Conservation (phyloP, 2,329 filamentous ascomycete species). For the Fusarium brevicatenulatum region DNA sequence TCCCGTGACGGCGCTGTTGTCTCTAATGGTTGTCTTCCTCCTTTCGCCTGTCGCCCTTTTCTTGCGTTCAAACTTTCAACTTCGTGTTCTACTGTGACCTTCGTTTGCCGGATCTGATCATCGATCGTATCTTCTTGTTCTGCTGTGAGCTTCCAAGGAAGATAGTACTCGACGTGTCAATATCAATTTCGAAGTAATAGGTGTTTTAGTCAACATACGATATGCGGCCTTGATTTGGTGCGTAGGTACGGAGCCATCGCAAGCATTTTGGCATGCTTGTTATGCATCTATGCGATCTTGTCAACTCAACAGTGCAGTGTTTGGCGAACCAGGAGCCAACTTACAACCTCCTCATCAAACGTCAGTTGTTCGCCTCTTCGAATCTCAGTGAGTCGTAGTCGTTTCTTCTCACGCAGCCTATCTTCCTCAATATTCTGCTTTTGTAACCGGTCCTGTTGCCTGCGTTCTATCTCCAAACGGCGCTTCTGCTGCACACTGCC, state of each 20-base stretch:
- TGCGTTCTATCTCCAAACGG: slow-evolving; percentile 82
- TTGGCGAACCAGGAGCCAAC: slow-evolving; percentile 47
- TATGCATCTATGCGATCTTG: slow-evolving; percentile 72
- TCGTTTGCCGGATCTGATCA: slow-evolving; percentile 73
- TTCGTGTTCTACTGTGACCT: slow-evolving; percentile 73
- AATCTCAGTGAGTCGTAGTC: slow-evolving; percentile 68
- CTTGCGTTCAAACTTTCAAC: slow-evolving; percentile 67
- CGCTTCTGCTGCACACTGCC: slow-evolving; percentile 72
- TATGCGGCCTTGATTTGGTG: slow-evolving; percentile 75
- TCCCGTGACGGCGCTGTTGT: slow-evolving; percentile 21
- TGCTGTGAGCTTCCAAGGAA: slow-evolving; percentile 79
- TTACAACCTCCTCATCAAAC: slow-evolving; percentile 80
- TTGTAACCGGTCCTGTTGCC: slow-evolving; percentile 79
- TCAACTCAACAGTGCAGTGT: slow-evolving; percentile 23
- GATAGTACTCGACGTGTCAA: slow-evolving; percentile 74
- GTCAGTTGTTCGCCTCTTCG: slow-evolving; percentile 76
- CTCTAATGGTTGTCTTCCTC: slow-evolving; percentile 13
- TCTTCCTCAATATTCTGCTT: slow-evolving; percentile 78
- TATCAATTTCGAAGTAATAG: not conserved
- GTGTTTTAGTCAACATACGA: slow-evolving; percentile 66
- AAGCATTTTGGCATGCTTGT: slow-evolving; percentile 77
- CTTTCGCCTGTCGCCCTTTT: slow-evolving; percentile 52
- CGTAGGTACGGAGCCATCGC: slow-evolving; percentile 77
- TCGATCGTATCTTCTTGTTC: slow-evolving; percentile 78
- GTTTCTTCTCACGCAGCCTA: slow-evolving; percentile 71